These are phyloP conservation scores for Fusarium coffeatum DNA, from an alignment of 2,329 filamentous ascomycete species.

Conservation along the genomic window DNA sequence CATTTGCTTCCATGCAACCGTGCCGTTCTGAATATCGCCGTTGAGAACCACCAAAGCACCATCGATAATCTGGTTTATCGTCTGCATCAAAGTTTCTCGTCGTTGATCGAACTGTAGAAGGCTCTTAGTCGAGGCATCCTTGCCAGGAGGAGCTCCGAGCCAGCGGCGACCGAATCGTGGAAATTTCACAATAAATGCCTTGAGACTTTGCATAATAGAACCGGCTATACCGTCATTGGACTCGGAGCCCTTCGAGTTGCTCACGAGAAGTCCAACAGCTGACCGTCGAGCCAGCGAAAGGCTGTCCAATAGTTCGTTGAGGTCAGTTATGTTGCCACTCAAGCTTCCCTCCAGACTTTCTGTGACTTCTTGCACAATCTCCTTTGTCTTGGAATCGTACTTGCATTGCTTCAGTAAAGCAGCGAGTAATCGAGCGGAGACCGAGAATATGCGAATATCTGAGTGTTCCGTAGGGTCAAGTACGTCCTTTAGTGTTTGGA, in stretches of 20 bases:
- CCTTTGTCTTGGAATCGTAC: constrained; percentile 53
- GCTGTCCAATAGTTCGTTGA: constrained; percentile 70
- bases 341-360: constrained; percentile 68
- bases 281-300: constrained; percentile 67
- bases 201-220: constrained; percentile 56
- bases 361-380: constrained; percentile 61
- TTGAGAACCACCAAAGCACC: constrained; percentile 69
- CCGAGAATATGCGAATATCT: constrained; percentile 62
- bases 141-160: constrained; percentile 67
- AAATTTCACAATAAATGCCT: constrained; percentile 67
- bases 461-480: constrained; percentile 57
- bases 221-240: constrained; percentile 16
- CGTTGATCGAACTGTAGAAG: constrained; percentile 71
- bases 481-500: constrained; percentile 57
- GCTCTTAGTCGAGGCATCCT: constrained; percentile 66
- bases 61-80: constrained; percentile 68
- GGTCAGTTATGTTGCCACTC: constrained; percentile 67
- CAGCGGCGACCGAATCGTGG: constrained; percentile 71
- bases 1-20: constrained; percentile 64
- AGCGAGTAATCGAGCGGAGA: constrained; percentile 66
- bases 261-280: constrained; percentile 61
- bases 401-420: constrained; percentile 62
- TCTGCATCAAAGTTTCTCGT: constrained; percentile 63
- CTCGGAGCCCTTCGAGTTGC: constrained; percentile 37
- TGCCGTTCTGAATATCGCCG: constrained; percentile 59